Conservation (phyloP, 2,329 filamentous ascomycete genomes). For the Penicillium concentricum region DNA sequence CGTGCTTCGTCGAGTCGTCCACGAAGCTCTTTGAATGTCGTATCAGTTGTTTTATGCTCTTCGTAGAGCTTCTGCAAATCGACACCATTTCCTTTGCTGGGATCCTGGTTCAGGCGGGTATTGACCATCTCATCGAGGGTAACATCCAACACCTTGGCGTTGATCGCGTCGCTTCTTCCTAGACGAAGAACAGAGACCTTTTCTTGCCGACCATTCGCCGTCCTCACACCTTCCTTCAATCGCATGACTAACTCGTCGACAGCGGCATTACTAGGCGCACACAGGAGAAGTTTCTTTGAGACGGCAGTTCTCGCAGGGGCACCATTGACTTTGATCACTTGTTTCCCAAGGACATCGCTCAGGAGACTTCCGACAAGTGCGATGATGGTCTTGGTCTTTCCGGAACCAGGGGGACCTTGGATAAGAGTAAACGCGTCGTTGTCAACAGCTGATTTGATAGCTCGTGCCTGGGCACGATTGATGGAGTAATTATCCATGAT, state of each 20-base stretch:
- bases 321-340: slow-evolving; percentile 49
- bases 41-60: slow-evolving; percentile 60
- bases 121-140: slow-evolving; percentile 91
- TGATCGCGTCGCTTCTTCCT: slow-evolving; percentile 89
- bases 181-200: slow-evolving; percentile 86
- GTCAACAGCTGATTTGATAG: slow-evolving; percentile 85
- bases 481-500: slow-evolving; percentile 76
- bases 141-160: slow-evolving; percentile 81
- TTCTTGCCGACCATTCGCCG: slow-evolving; percentile 67
- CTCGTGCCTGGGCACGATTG: slow-evolving; percentile 85
- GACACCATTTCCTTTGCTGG: slow-evolving; percentile 46
- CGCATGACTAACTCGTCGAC: slow-evolving; percentile 94
- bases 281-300: slow-evolving; percentile 86
- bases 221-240: slow-evolving; percentile 83
- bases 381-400: slow-evolving; percentile 97
- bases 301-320: slow-evolving; percentile 37
- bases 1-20: slow-evolving; percentile 69
- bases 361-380: slow-evolving; percentile 90
- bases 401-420: slow-evolving; percentile 92
- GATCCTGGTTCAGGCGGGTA: slow-evolving; percentile 58
- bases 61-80: slow-evolving; percentile 68
- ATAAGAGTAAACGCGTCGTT: slow-evolving; percentile 97
- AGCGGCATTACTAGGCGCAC: slow-evolving; percentile 96
- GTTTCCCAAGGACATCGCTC: slow-evolving; percentile 55
- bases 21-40: slow-evolving; percentile 68